phyloP scores from a whole-genome alignment of 1,284 basidiomycete genomes.

The Tilletiopsis washingtonensis region DNA sequence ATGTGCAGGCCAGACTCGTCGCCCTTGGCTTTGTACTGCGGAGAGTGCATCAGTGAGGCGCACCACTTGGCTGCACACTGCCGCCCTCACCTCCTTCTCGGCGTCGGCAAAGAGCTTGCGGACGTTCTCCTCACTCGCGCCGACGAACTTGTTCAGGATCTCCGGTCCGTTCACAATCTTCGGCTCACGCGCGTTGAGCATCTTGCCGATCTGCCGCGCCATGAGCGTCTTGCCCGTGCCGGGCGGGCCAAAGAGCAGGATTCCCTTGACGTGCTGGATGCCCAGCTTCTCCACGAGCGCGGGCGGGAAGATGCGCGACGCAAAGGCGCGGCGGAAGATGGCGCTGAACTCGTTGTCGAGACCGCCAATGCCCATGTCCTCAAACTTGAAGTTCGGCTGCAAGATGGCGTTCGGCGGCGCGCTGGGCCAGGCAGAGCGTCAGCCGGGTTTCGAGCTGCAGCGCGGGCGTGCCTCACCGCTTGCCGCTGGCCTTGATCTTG shows the following conservation, averaged over 20 bases:
- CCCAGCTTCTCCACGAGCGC: constrained; percentile 94
- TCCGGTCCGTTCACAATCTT: constrained; percentile 99
- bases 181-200: constrained; percentile 95
- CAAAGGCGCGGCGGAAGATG: constrained; percentile 98
- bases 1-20: constrained; percentile 97
- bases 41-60: not conserved
- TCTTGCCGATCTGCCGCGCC: constrained; percentile 97
- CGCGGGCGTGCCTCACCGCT: constrained; percentile 57
- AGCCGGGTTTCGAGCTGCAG: not conserved
- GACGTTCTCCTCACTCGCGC: constrained; percentile 96
- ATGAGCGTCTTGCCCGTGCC: constrained; percentile 98
- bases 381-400: constrained; percentile 97
- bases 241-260: constrained; percentile 89
- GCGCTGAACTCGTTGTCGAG: constrained; percentile 89
- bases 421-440: constrained; percentile 49
- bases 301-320: constrained; percentile 93
- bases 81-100: constrained; percentile 63
- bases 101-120: constrained; percentile 95
- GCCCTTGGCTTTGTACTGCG: constrained; percentile 89
- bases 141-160: constrained; percentile 94
- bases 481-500: constrained; percentile 85
- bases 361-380: constrained; percentile 99
- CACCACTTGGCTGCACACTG: not conserved
- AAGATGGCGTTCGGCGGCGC: constrained; percentile 90
- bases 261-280: constrained; percentile 97